Evolutionary conservation across 129 eudicot species (phyloP).

Genomic region (Saposhnikovia divaricata): DNA sequence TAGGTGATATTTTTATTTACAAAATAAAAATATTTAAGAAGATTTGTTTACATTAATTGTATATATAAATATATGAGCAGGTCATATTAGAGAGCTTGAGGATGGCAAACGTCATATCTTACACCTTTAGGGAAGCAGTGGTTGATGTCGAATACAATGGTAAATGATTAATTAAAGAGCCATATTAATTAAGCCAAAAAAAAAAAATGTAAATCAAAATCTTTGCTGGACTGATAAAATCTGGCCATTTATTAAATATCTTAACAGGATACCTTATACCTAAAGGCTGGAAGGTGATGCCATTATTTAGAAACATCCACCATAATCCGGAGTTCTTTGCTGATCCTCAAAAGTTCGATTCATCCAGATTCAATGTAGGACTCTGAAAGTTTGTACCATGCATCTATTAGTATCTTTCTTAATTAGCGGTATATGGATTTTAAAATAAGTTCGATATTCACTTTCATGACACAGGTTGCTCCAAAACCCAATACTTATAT

Average conservation of each 20-base stretch:
- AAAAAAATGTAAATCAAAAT: not conserved
- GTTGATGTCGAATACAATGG: constrained; percentile 74
- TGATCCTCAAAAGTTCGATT: constrained; percentile 58
- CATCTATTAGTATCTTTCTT: not conserved
- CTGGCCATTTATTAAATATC: too few relatives aligned
- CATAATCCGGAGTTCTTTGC: constrained; percentile 66
- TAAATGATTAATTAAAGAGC: not conserved
- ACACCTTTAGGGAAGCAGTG: constrained; percentile 79
- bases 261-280: constrained; percentile 69
- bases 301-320: constrained; percentile 74
- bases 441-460: not conserved
- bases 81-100: constrained; percentile 80
- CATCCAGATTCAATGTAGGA: constrained; percentile 62
- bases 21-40: not conserved
- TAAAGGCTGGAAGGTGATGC: constrained; percentile 94
- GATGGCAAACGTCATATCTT: constrained; percentile 82
- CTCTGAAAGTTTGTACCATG: not conserved
- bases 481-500: constrained; percentile 73
- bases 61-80: constrained; percentile 22
- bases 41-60: not conserved
- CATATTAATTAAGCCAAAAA: not conserved
- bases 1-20: not conserved
- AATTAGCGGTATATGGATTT: not conserved
- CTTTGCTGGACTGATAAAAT: not conserved
- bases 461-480: constrained; percentile 41